These are phyloP conservation scores for Pseudogymnoascus sp. DNA, from an alignment of 2,329 filamentous ascomycete species.

Conservation along the genomic window DNA sequence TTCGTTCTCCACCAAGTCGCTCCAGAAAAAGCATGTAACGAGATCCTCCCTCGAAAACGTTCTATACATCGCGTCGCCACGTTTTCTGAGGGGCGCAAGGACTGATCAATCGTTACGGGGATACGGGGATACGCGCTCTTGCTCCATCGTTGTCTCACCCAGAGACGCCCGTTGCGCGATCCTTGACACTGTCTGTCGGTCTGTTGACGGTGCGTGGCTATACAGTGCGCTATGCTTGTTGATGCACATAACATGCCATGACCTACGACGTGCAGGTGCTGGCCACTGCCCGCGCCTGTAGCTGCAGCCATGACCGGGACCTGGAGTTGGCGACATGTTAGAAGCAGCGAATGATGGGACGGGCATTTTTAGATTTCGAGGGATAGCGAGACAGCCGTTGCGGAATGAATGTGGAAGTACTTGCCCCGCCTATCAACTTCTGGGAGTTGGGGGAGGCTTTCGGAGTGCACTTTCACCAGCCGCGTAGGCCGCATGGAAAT, in stretches of 20 bases:
- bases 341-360: not conserved
- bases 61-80: conserved; percentile 9
- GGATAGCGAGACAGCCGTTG: conserved; percentile 10
- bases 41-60: conserved; percentile 15
- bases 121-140: conserved; percentile 6
- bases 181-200: not conserved
- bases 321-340: conserved; percentile 2
- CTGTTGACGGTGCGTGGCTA: not conserved
- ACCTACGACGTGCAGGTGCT: not conserved
- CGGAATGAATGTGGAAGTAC: not conserved
- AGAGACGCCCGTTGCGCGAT: not conserved
- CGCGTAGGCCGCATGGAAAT: conserved; percentile 5
- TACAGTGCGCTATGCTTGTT: not conserved
- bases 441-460: not conserved
- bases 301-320: not conserved
- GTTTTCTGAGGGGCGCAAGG: not conserved
- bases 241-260: conserved; percentile 4
- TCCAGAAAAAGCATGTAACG: conserved; percentile 46
- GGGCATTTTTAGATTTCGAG: not conserved
- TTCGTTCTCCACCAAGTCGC: conserved; percentile 33
- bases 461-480: not conserved
- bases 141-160: conserved; percentile 5
- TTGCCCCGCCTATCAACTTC: conserved; percentile 1
- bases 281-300: conserved; percentile 1
- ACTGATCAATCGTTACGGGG: conserved; percentile 9